phyloP scores from a whole-genome alignment of 1,284 basidiomycete species.

The Pyrrhoderma noxium region DNA sequence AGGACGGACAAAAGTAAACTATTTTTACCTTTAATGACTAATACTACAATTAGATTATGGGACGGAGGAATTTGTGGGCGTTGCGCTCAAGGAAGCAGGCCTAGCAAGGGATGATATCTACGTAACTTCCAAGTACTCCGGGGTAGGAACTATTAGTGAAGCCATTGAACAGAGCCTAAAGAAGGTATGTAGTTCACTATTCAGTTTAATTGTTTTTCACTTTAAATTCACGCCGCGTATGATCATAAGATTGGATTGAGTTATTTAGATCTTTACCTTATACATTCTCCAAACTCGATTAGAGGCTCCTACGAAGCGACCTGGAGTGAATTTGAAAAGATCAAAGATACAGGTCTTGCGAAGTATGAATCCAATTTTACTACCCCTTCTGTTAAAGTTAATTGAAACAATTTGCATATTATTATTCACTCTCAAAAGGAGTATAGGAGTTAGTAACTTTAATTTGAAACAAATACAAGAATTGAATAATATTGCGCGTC shows the following conservation, averaged over 20 bases:
- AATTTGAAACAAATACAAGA: conserved; percentile 48
- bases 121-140: conserved; percentile 55
- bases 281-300: conserved; percentile 46
- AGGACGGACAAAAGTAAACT: not conserved
- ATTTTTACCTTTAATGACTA: not conserved
- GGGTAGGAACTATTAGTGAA: conserved; percentile 34
- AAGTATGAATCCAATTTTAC: conserved; percentile 35
- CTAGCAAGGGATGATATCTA: conserved; percentile 41
- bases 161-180: conserved; percentile 33
- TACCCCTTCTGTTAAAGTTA: not conserved
- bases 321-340: conserved; percentile 63
- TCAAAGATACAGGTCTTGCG: conserved; percentile 53
- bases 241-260: conserved; percentile 49
- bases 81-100: conserved; percentile 44
- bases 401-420: no score
- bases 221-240: not conserved
- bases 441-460: conserved; percentile 81
- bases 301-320: conserved; percentile 41
- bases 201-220: not conserved
- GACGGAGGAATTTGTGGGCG: conserved; percentile 46
- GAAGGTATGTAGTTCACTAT: conserved; percentile 27
- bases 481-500: conserved; percentile 47
- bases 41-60: conserved; percentile 40
- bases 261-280: conserved; percentile 68
- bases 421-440: no score